These are phyloP conservation scores for Aphanocladium album DNA, from an alignment of 2,329 filamentous ascomycete species.

Conservation along the genomic window DNA sequence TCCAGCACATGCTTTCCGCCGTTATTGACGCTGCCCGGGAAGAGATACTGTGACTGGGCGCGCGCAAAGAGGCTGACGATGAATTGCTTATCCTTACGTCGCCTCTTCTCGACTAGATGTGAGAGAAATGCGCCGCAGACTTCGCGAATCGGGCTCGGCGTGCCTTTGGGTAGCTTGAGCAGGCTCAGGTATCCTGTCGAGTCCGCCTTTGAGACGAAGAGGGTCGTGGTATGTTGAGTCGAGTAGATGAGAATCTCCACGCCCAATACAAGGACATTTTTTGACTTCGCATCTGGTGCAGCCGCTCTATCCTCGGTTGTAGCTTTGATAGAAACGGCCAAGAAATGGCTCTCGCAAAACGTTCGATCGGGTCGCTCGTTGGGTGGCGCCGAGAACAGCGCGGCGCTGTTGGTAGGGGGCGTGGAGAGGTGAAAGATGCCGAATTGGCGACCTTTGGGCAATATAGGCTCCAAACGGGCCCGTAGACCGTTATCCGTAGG, in stretches of 20 bases:
- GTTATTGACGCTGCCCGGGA: conserved; percentile 86
- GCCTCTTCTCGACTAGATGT: conserved; percentile 64
- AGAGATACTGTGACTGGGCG: conserved; percentile 89
- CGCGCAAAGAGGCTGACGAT: conserved; percentile 88
- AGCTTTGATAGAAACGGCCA: conserved; percentile 45
- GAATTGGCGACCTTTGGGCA: conserved; percentile 54
- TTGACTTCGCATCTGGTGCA: conserved; percentile 18
- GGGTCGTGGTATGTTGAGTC: conserved; percentile 71
- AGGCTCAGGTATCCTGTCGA: conserved; percentile 82
- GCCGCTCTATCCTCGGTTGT: neutral
- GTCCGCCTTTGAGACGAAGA: conserved; percentile 96
- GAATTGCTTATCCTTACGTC: conserved; percentile 60
- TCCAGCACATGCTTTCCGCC: conserved; percentile 83
- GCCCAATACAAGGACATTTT: conserved; percentile 68
- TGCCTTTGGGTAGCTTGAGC: conserved; percentile 56
- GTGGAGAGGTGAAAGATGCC: conserved; percentile 84
- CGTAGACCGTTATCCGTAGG: neutral
- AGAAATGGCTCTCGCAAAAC: conserved; percentile 79
- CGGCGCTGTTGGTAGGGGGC: conserved; percentile 65
- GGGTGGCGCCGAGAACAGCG: conserved; percentile 76
- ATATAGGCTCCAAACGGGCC: conserved; percentile 37
- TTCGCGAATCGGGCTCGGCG: conserved; percentile 66
- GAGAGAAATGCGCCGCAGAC: conserved; percentile 71
- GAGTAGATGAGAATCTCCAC: conserved; percentile 86
- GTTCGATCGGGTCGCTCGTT: conserved; percentile 69